Percentiles rank a stretch among this genome's conserved stretches.
These are phyloP conservation scores for Plenodomus lindquistii DNA, from an alignment of 2,329 filamentous ascomycete genomes.

Conservation along the genomic window DNA sequence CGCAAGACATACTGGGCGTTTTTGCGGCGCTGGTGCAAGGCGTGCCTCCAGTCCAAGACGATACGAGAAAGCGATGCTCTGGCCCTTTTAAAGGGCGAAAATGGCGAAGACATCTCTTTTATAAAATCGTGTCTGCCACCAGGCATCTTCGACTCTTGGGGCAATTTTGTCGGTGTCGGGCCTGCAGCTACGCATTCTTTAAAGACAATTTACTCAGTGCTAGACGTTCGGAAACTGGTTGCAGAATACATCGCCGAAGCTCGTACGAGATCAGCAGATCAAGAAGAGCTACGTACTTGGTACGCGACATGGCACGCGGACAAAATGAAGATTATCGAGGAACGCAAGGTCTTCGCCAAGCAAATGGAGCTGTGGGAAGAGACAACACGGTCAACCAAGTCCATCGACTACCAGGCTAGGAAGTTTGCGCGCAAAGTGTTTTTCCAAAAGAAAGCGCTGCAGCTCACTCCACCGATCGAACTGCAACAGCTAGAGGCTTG, in stretches of 20 bases:
- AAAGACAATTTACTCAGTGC: slow-evolving; percentile 37
- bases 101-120: slow-evolving; percentile 32
- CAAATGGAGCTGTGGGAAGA: slow-evolving; percentile 47
- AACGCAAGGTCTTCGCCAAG: slow-evolving; percentile 37
- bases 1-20: slow-evolving; percentile 51
- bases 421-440: slow-evolving; percentile 40
- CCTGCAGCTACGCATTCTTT: slow-evolving; percentile 38
- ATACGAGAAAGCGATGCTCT: slow-evolving; percentile 37
- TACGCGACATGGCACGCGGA: slow-evolving; percentile 25
- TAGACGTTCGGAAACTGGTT: slow-evolving; percentile 36
- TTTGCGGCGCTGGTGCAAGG: slow-evolving; percentile 48
- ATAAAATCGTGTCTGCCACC: slow-evolving; percentile 37
- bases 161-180: slow-evolving; percentile 44
- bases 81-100: slow-evolving; percentile 25
- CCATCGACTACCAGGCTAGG: slow-evolving; percentile 35
- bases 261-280: slow-evolving; percentile 17
- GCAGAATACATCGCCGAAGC: slow-evolving; percentile 25
- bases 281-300: slow-evolving; percentile 26
- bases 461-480: slow-evolving; percentile 44
- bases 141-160: slow-evolving; percentile 45
- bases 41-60: slow-evolving; percentile 41
- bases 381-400: slow-evolving; percentile 30
- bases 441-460: slow-evolving; percentile 43
- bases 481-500: slow-evolving; percentile 42
- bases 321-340: slow-evolving; percentile 32